Base-by-base conservation (phyloP, 2,329 filamentous ascomycete species). In the Lachnellula occidentalis region DNA sequence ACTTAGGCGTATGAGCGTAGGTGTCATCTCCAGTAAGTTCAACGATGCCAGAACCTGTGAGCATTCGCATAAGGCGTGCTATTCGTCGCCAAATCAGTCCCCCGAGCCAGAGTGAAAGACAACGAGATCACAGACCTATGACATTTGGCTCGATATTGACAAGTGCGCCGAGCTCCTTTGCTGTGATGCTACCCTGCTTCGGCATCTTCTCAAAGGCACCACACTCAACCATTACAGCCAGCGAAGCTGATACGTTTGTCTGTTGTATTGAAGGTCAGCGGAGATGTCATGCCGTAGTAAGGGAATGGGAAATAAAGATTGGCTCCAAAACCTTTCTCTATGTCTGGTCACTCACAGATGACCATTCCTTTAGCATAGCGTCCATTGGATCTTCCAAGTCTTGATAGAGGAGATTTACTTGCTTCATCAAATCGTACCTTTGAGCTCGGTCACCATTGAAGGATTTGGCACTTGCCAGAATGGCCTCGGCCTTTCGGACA, bases 131-230 rank as follows among this genome's bases (percentile, higher is more conserved):
- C n/a, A 39, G 5, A 39, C 61, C 58, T 39, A 65, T 58, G 5
- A 58, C 55, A 34, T 45, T 53, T 17, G 51, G 53, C 15, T 61
- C 58, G 15, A 59, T 36, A 7, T 60, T 60, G 27, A 57, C 50
- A 15, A 57, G 42, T 15, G 24, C 21, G 14, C 55, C 54, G n/a
- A 64, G 53, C n/a, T 63, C 61, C 42, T 47, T 55, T 8, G 59
- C 56, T 21, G 60, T 55, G 37, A 59, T 59, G 34, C 51, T 54
- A 11, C 61, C 58, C 19, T 62, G 43, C 24, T 53, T 57, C 27
- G 61, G 60, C 55, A 63, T 63, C 37, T 59, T 61, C 19, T 63
- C 60, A 36, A 63, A 63, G 5, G 51, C 58, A 9, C 57, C 61
- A 50, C 57, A 49, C 43, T 59, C 53, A 22, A 59, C 57, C 53